Percentiles rank a stretch among this genome's conserved stretches.
Evolutionary conservation across 441 rosid genomes (phyloP).

Genomic region (Cnidoscolus chayamansa): DNA sequence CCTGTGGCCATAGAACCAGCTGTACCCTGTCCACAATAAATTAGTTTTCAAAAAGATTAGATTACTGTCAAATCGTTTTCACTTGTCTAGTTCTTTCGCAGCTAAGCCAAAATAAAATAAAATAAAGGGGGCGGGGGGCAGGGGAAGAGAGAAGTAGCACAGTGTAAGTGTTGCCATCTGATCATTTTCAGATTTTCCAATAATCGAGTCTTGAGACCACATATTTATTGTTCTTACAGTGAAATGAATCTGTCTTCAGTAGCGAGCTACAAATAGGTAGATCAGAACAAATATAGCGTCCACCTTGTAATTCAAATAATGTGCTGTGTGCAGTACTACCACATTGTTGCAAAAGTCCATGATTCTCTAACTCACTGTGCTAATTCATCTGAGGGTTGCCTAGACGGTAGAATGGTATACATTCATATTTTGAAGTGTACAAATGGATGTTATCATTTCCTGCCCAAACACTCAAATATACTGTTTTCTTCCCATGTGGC

Average conservation of each 20-base stretch:
- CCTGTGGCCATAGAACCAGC: not conserved
- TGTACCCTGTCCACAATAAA: not conserved
- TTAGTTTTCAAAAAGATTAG: not conserved
- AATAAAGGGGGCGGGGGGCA: not conserved
- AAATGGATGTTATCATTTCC: not conserved
- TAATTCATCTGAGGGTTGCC: not conserved
- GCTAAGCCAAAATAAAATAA: not conserved
- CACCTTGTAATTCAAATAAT: conserved; percentile 12
- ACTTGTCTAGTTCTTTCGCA: conserved; percentile 2
- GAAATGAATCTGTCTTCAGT: not conserved
- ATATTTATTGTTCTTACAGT: not conserved
- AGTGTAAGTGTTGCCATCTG: not conserved
- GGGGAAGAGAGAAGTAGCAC: not conserved
- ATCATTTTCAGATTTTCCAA: conserved; percentile 6
- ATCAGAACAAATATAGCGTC: not conserved
- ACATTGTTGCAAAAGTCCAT: not conserved
- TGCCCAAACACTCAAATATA: conserved; percentile 5
- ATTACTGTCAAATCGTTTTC: not conserved
- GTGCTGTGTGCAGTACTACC: not conserved
- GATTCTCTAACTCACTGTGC: not conserved
- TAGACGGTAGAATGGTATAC: conserved; percentile 5
- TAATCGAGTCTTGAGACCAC: not conserved
- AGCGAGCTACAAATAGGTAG: not conserved
- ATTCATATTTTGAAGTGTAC: conserved; percentile 10
- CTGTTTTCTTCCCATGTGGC: conserved; percentile 15